These are phyloP conservation scores for Alternaria sp. DNA, from an alignment of 2,329 filamentous ascomycete species.

Conservation along the genomic window DNA sequence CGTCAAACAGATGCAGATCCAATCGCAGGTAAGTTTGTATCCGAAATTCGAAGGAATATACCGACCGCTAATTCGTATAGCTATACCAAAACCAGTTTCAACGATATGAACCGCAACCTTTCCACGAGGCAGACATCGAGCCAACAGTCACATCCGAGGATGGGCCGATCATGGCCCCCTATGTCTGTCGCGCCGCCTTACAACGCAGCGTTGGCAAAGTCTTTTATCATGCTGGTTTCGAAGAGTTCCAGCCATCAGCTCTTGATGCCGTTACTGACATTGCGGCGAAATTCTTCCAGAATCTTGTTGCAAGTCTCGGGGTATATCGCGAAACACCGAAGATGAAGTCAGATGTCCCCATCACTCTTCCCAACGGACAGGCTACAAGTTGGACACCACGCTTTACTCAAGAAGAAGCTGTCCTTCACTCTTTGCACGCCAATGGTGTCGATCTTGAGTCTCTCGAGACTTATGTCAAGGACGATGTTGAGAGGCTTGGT, in stretches of 20 bases:
- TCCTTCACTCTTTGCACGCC: slow-evolving; percentile 84
- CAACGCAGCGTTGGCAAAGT: slow-evolving; percentile 93
- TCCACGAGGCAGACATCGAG: slow-evolving; percentile 83
- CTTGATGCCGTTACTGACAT: slow-evolving; percentile 89
- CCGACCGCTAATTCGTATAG: slow-evolving; percentile 53
- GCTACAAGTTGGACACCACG: slow-evolving; percentile 64
- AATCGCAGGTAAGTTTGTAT: slow-evolving; percentile 75
- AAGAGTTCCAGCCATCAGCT: slow-evolving; percentile 94
- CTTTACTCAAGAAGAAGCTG: slow-evolving; percentile 82
- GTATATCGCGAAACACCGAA: slow-evolving; percentile 85
- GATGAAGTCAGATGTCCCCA: slow-evolving; percentile 60
- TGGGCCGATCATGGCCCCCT: slow-evolving; percentile 83
- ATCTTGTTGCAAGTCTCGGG: slow-evolving; percentile 79
- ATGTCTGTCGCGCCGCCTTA: slow-evolving; percentile 80
- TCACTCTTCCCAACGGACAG: slow-evolving; percentile 32
- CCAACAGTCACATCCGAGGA: slow-evolving; percentile 90
- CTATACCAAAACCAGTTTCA: slow-evolving; percentile 98
- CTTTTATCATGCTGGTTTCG: slow-evolving; percentile 94
- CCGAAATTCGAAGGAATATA: neutral
- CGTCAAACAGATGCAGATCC: slow-evolving; percentile 99
- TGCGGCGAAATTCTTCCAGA: slow-evolving; percentile 86
- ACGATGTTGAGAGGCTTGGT: slow-evolving; percentile 87
- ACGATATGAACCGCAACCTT: slow-evolving; percentile 90
- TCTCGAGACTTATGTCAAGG: slow-evolving; percentile 85
- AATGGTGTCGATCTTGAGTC: slow-evolving; percentile 82